Percentiles rank a stretch among this genome's conserved stretches.
Conservation (phyloP, 805 yeast genomes). For the Candida pseudoglaebosa region DNA sequence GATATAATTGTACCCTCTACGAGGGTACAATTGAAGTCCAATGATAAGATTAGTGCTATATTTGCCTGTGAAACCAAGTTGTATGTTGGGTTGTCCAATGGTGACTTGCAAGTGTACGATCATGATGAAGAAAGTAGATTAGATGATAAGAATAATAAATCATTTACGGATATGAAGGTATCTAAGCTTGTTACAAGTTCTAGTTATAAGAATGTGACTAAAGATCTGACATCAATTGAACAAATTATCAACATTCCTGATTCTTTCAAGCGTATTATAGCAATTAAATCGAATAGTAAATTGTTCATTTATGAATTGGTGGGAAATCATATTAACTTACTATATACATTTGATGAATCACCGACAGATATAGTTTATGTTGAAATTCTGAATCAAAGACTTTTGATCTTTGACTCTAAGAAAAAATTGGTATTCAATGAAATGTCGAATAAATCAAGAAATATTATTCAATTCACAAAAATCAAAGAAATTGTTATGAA, state of each 20-base stretch:
- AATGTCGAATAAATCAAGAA: slow-evolving; percentile 26
- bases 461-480: slow-evolving; percentile 23
- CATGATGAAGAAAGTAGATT: neutral
- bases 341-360: slow-evolving; percentile 26
- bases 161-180: slow-evolving; percentile 20
- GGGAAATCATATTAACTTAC: slow-evolving; percentile 30
- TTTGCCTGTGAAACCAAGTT: slow-evolving; percentile 16
- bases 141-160: slow-evolving; percentile 16
- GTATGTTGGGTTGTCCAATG: slow-evolving; percentile 32
- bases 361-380: slow-evolving; percentile 15
- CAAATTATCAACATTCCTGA: slow-evolving; percentile 15
- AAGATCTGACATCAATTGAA: slow-evolving; percentile 15
- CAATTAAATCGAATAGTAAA: slow-evolving; percentile 23
- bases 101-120: slow-evolving; percentile 27
- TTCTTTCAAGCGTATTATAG: slow-evolving; percentile 19
- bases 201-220: slow-evolving; percentile 1
- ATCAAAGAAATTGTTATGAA: slow-evolving; percentile 23
- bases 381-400: slow-evolving; percentile 14
- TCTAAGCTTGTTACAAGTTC: slow-evolving; percentile 10
- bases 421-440: slow-evolving; percentile 27
- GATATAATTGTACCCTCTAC: slow-evolving; percentile 35
- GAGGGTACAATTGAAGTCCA: slow-evolving; percentile 26
- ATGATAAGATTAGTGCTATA: slow-evolving; percentile 21
- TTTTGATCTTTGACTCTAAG: slow-evolving; percentile 26
- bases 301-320: slow-evolving; percentile 25